Evolutionary conservation across 2,329 filamentous ascomycete genomes (phyloP), one percentile per base, ranked within the genome.

Genomic region (Penicillium glabrum): DNA sequence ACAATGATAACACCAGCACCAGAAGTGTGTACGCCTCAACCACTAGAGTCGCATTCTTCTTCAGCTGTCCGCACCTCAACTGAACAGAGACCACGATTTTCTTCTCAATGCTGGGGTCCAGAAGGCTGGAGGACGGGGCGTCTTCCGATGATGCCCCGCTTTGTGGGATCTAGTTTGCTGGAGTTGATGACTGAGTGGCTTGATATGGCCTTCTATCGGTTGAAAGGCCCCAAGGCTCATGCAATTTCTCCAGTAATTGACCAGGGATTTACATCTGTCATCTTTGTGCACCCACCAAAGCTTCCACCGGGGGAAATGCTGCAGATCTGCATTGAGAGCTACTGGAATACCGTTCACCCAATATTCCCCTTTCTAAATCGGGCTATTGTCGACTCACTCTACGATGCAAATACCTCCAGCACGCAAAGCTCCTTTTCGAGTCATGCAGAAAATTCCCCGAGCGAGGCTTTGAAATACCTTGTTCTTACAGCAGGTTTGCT

Each of bases 171-270:
- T 13, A 59, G 57, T n/a, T 48, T 54, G 41, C 37, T 57, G 19
- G 57, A 59, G 35, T 39, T 59, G 24, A 51, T 50, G 53, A 57
- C 50, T n/a, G 57, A 56, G 33, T 59, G 57, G 57, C 46, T 59
- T 7, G 50, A 59, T 29, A 53, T 59, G 33, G 57, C 57, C 13
- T 56, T 59, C 23, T 59, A 53, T 45, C 57, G 57, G 21, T 37
- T 59, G 16, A 48, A 50, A 49, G 39, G 48, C 24, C n/a, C 37
- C n/a, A 39, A 54, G 16, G 21, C 23, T 19, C 43, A 43, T 54
- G 37, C 57, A n/a, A n/a, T 59, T 9, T 44, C 57, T 24, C 57
- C 57, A 1, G 27, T 53, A 9, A 35, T 54, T 9, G 51, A 57
- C 44, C 37, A 19, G 5, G 8, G 41, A 16, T 59, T 59, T 26